Evolutionary conservation across 2,329 filamentous ascomycete genomes (phyloP), one percentile per base, ranked within the genome.

Genomic region (Helotiales sp.): DNA sequence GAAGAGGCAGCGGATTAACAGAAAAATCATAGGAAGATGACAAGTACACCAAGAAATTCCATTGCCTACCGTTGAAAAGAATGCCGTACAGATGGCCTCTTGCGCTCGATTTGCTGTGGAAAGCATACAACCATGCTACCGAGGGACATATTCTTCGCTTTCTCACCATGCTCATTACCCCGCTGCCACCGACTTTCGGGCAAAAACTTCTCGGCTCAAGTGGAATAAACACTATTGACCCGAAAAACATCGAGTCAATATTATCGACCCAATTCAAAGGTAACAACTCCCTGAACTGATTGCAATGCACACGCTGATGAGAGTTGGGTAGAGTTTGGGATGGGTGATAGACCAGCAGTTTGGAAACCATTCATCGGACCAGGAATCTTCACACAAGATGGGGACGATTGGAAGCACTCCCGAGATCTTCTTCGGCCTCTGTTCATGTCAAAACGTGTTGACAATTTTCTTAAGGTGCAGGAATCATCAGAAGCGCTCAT

Each of bases 391-490:
- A 54, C 10, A 1, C 28, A 54, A 32, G 50, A 54, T 26, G 50
- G 50, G 4, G 4, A 8, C 3, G 20, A 26, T 6, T 54, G 50
- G 50, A 54, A 54, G 15, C 50, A 32, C 28, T 54, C 50, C 3
- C 50, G 50, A n/a, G 50, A 54, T n/a, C 22, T 54, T 54, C 50
- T 54, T 32, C 50, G 50, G 8, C 50, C 20, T 32, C 50, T 32
- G 24, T 54, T 54, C 13, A 26, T 26, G 13, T 30, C 11, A 34
- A 32, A 17, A 22, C 50, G 22, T 4, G 13, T 17, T 32, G 3
- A 54, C 8, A 54, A 54, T 20, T 47, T 47, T 17, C 28, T 54
- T 10, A 15, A 32, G 17, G 28, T 32, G 4, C 15, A 54, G 3
- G 28, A 34, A 11, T 26, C 24, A 15, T 17, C 22, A 13, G 28